Percentiles rank a stretch among this genome's conserved stretches.
These are phyloP conservation scores for Malus asiatica DNA, from an alignment of 306 rosid genomes.

Conservation along the genomic window DNA sequence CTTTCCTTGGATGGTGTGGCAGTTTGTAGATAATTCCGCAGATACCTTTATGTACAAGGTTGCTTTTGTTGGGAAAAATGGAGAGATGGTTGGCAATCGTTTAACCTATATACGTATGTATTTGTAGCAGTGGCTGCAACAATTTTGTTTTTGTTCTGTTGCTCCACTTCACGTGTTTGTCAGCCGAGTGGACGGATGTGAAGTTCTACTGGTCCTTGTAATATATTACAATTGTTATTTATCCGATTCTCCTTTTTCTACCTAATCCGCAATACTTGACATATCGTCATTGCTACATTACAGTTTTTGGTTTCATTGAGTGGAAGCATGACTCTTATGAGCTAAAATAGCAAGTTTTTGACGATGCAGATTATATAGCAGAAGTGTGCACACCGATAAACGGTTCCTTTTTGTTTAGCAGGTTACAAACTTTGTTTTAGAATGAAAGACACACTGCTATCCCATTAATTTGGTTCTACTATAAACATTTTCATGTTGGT, in stretches of 20 bases:
- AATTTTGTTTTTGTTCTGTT: conserved; percentile 42
- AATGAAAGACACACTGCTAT: not conserved
- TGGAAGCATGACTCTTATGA: not conserved
- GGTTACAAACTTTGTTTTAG: not conserved
- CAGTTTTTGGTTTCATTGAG: not conserved
- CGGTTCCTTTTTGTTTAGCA: not conserved
- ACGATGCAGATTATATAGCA: no score
- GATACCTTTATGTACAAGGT: not conserved
- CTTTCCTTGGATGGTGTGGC: conserved; percentile 32
- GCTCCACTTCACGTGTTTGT: conserved; percentile 27
- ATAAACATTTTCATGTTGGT: not conserved
- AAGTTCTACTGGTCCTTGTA: conserved; percentile 1
- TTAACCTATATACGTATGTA: not conserved
- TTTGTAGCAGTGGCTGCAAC: conserved; percentile 34
- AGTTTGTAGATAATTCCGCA: conserved; percentile 11
- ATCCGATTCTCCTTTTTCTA: not conserved
- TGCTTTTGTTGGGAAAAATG: not conserved
- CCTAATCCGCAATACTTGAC: not conserved
- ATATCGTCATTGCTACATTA: not conserved
- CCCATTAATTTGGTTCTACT: not conserved
- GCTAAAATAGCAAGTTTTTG: not conserved
- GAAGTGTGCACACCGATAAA: not conserved
- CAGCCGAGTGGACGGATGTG: conserved; percentile 4
- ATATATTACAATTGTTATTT: not conserved
- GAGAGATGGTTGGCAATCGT: conserved; percentile 2